Conservation (phyloP, 2,329 filamentous ascomycete species). For the Celoporthe dispersa region DNA sequence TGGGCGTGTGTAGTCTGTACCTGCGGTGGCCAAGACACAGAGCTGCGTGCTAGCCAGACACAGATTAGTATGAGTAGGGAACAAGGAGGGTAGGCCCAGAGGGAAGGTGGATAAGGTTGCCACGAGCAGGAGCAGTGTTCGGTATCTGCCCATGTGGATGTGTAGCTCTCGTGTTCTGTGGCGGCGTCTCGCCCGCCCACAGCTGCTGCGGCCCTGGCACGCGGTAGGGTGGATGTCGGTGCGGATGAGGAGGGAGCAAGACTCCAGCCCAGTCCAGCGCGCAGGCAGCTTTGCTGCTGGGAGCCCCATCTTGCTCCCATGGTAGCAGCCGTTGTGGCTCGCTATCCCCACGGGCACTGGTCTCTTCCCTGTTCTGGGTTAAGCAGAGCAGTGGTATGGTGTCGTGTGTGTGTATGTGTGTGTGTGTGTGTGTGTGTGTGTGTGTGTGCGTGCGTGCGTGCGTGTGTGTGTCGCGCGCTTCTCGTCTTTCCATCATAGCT, state of each 20-base stretch:
- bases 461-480: background rate
- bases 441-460: too few relatives aligned
- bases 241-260: background rate
- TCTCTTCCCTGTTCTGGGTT: conserved; percentile 15
- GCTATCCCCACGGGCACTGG: background rate
- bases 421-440: too few relatives aligned
- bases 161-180: background rate
- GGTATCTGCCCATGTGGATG: background rate
- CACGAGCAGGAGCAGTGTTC: conserved; percentile 6
- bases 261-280: background rate
- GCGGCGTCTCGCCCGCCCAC: background rate
- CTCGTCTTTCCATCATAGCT: background rate
- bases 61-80: background rate
- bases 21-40: too few relatives aligned
- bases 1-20: background rate
- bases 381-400: background rate
- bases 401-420: too few relatives aligned
- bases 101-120: background rate
- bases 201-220: background rate
- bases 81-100: background rate
- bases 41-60: background rate
- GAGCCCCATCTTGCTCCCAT: background rate
- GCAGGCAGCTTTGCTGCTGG: background rate
- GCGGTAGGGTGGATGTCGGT: conserved; percentile 1
- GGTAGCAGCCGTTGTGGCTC: conserved; percentile 7